Evolutionary conservation across 176 grass and related monocot species (phyloP), one percentile per base, ranked within the genome.

Genomic region (Bolboschoenus planiculmis): DNA sequence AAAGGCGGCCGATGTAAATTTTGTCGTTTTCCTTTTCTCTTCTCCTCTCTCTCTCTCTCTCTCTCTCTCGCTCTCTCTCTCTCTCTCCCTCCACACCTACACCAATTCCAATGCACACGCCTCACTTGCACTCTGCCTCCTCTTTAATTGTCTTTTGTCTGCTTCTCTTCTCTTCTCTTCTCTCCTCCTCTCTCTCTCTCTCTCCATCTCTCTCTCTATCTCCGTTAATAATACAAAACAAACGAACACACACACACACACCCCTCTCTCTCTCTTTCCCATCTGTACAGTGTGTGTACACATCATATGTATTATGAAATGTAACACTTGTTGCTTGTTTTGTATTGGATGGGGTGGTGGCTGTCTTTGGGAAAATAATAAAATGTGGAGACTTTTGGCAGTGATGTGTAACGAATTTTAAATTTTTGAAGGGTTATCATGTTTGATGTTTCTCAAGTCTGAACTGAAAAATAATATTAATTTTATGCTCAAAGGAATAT

Each of bases 61-160:
- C n/a, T n/a, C n/a, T n/a, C n/a, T n/a, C n/a, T n/a, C n/a, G n/a
- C n/a, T n/a, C n/a, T n/a, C n/a, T n/a, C n/a, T n/a, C n/a, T n/a
- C n/a, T n/a, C n/a, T n/a, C n/a, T n/a, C n/a, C n/a, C n/a, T n/a
- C n/a, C n/a, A n/a, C n/a, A n/a, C n/a, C n/a, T n/a, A n/a, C n/a
- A n/a, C n/a, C n/a, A n/a, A n/a, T 68, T 68, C 16, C 35, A 35
- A 68, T 20, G 64, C 64, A 39, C 35, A 7, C 35, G 65, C 20
- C 35, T 10, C 33, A 70, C 65, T 70, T 34, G 31, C 7, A 21
- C 30, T 63, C 29, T 63, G 31, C 1, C 62, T 35, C 31, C 60
- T 66, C 62, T 66, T 70, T 70, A 21, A 70, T 70, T 70, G 64
- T 40, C 31, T 70, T 42, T 70, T 70, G 65, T 37, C 35, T 42